phyloP scores from a whole-genome alignment of 352 stramenopile genomes.

The Pythium periplocum region DNA sequence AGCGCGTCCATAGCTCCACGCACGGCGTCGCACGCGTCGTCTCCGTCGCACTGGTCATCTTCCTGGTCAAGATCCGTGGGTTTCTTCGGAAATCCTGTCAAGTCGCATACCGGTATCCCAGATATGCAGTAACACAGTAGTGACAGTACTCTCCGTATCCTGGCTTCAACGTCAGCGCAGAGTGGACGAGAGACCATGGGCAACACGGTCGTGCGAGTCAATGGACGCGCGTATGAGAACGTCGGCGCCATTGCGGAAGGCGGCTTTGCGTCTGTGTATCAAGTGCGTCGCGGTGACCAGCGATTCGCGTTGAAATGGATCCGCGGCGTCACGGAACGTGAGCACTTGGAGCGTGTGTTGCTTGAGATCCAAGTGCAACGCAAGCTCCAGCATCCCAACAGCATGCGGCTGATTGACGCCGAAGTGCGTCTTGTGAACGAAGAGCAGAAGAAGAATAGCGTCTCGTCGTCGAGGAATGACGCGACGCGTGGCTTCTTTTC shows the following conservation, averaged over 20 bases:
- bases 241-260: slow-evolving; percentile 52
- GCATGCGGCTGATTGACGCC: slow-evolving; percentile 43
- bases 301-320: slow-evolving; percentile 64
- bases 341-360: slow-evolving; percentile 52
- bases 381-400: slow-evolving; percentile 45
- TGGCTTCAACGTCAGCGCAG: not conserved
- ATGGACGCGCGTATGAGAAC: slow-evolving; percentile 48
- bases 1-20: not conserved
- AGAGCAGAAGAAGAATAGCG: not conserved
- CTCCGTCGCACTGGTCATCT: too few relatives aligned
- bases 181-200: slow-evolving; percentile 30
- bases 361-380: slow-evolving; percentile 72
- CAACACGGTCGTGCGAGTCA: slow-evolving; percentile 54
- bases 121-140: not conserved
- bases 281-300: slow-evolving; percentile 32
- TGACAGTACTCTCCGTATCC: too few relatives aligned
- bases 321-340: slow-evolving; percentile 39
- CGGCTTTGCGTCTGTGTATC: slow-evolving; percentile 66
- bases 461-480: slow-evolving; percentile 6
- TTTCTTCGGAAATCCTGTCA: too few relatives aligned
- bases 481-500: not conserved
- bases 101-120: slow-evolving; percentile 6
- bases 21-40: too few relatives aligned
- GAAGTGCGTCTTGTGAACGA: slow-evolving; percentile 28
- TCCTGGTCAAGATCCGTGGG: too few relatives aligned